Evolutionary conservation across 345 rosid genomes (phyloP), one percentile per base, ranked within the genome.

Genomic region (Citropsis articulata): DNA sequence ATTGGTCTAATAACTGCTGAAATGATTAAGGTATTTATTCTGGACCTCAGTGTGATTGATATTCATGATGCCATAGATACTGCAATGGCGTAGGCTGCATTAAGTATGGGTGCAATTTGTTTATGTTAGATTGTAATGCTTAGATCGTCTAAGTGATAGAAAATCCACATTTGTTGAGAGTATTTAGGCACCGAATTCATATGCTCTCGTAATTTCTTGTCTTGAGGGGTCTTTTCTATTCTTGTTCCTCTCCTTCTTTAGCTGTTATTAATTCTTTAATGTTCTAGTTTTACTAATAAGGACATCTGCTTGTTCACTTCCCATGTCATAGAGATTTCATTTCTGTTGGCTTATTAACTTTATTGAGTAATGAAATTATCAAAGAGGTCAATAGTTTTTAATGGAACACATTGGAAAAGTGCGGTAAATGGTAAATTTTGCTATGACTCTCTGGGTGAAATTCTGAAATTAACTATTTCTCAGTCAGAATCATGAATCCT

Each of bases 1-100:
- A 88, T 91, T 73, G 92, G 92, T 24, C 77, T 91, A 79, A 91
- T 89, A 65, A 81, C 85, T 57, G 87, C 92, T 25, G 96, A 90
- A 64, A 89, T 91, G 91, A 87, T 90, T 73, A 91, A 91, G 93
- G 96, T 91, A 87, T 73, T 33, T 68, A 16, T 77, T 71, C 70
- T 81, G 24, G 53, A 70, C 75, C 36, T 60, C 73, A 53, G 61
- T 56, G 13, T 24, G 45, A 40, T 10, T 18, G 24, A 35, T 50
- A 45, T 62, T 50, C 9, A 50, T 73, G 60, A 73, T 24, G 22
- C 24, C 4, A 38, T 2, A 24, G 50, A 36, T 59, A 73, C 27
- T 62, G 59, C 33, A 63, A 45, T 42, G 7, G 30, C 3, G 22
- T 50, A 48, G 16, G 62, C n/a, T 28, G 48, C 28, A 45, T 30